phyloP scores from a whole-genome alignment of 2,329 filamentous ascomycete genomes.

The Ceratocystis ficicola region DNA sequence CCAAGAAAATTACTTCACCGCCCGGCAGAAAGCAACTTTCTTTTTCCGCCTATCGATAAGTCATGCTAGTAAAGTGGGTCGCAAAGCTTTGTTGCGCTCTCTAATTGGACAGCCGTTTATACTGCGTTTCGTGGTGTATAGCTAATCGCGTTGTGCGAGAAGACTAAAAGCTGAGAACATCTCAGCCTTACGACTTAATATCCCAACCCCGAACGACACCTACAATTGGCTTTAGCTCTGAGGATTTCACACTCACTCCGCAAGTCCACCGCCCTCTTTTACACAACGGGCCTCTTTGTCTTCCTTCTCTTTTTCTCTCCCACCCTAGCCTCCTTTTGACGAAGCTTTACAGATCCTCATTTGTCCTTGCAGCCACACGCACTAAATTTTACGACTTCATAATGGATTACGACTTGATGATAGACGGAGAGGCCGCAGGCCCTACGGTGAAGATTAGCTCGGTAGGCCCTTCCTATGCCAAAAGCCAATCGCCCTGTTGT shows the following conservation, averaged over 20 bases:
- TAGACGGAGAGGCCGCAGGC: constrained; percentile 46
- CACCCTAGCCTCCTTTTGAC: neutral
- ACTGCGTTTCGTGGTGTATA: neutral
- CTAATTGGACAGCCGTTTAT: constrained; percentile 7
- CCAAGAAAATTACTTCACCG: constrained; percentile 21
- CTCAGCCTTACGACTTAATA: neutral
- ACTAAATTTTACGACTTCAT: constrained; percentile 11
- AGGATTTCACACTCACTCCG: neutral
- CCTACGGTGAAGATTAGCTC: constrained; percentile 49
- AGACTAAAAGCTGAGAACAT: constrained; percentile 1
- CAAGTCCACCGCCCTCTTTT: neutral
- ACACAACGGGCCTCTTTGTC: neutral
- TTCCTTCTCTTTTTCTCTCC: neutral
- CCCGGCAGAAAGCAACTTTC: constrained; percentile 20
- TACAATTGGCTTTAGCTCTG: neutral
- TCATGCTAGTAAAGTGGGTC: neutral
- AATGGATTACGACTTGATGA: constrained; percentile 52
- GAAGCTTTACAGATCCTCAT: constrained; percentile 5
- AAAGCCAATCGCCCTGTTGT: neutral
- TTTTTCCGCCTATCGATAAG: constrained; percentile 19
- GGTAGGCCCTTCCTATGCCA: constrained; percentile 30
- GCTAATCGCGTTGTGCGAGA: neutral
- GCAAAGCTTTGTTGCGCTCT: neutral
- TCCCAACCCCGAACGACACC: neutral
- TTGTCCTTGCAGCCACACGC: neutral